Evolutionary conservation across 441 rosid species (phyloP), one percentile per base, ranked within the genome.

Genomic region (Populus trichocarpa): DNA sequence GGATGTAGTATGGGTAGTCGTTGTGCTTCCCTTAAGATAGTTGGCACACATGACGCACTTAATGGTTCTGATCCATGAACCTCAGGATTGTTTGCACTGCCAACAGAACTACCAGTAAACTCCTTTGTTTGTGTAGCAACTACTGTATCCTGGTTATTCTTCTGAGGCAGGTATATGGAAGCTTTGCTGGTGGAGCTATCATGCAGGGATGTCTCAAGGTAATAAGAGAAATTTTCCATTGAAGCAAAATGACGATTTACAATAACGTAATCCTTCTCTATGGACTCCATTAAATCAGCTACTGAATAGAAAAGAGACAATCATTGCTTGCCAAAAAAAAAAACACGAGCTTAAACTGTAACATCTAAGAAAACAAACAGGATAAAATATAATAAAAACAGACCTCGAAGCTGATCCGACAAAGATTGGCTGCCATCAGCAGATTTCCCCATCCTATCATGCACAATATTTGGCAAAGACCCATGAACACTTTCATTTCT

Each of bases 211-310:
- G 90, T 72, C 61, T 79, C 96, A 46, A 84, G 81, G 85, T 77
- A 87, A 80, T 75, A 93, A 36, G 95, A 91, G 76, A 89, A 83
- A 66, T 81, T 87, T 69, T 84, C 94, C 80, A 68, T 69, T 8
- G 93, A 91, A 68, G 85, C 80, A 83, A 77, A 85, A 82, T 84
- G 90, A 67, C 83, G 83, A 75, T 87, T 82, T 65, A 93, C 95
- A 78, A 92, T 86, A 80, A 93, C 98, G 80, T 93, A 93, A 63
- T 88, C 97, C 76, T 85, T 88, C 86, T 89, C 98, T 72, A 93
- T 90, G 68, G 89, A 90, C 86, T 88, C 94, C 80, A 86, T 77
- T n/a, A 88, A 89, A 81, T 88, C 94, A 82, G 88, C 72, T 78
- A 84, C 92, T 88, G 81, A 65, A 81, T 73, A 69, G 30, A 82